phyloP scores from a whole-genome alignment of 345 rosid species.

The Pistacia integerrima region DNA sequence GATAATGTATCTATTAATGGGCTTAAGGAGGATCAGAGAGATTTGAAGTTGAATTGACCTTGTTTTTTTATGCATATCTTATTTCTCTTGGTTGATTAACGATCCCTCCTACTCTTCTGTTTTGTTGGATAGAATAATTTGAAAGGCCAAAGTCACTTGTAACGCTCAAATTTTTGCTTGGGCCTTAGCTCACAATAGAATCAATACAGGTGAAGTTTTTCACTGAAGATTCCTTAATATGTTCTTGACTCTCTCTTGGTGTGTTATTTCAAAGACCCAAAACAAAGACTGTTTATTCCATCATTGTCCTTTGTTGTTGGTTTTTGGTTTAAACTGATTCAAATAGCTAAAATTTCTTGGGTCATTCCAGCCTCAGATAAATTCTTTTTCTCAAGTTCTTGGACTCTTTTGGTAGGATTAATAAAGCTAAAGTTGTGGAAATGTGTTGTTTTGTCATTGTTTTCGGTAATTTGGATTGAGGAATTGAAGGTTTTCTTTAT shows the following conservation, averaged over 20 bases:
- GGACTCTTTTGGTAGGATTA: no score
- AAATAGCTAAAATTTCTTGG: background rate
- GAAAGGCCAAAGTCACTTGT: background rate
- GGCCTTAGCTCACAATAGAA: background rate
- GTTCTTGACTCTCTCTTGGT: background rate
- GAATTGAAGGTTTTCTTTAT: no score
- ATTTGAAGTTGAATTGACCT: background rate
- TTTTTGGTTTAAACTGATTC: background rate
- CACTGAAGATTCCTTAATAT: no score
- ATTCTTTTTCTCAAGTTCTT: no score
- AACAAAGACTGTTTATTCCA: no score
- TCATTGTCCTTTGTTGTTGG: no score
- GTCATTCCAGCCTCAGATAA: background rate
- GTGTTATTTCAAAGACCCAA: background rate
- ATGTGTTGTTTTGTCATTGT: no score
- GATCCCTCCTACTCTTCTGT: background rate
- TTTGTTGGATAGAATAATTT: background rate
- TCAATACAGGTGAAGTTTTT: no score
- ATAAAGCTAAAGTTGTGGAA: no score
- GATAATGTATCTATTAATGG: background rate
- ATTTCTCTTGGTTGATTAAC: background rate
- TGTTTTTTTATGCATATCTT: no score
- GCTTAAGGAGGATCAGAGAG: background rate
- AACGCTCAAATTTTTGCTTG: background rate
- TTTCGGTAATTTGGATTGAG: no score